phyloP scores from a whole-genome alignment of 495 filamentous ascomycete species.

The Hyaloscypha variabilis region DNA sequence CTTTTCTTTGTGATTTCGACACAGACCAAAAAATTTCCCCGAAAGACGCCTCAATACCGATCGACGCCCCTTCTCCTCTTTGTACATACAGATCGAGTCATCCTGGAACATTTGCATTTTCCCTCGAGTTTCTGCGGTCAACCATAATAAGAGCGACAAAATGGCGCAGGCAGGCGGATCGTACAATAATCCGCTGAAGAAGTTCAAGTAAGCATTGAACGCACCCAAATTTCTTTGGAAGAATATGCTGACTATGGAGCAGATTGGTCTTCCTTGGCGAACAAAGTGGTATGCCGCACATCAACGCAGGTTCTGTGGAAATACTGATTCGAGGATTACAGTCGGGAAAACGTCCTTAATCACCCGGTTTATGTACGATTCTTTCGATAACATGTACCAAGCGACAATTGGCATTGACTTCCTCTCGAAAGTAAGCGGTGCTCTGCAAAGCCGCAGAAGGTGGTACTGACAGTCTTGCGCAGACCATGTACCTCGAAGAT shows the following conservation, averaged over 20 bases:
- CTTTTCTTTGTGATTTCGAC: conserved; percentile 1
- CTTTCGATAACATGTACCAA: conserved; percentile 99
- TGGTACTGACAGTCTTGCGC: conserved; percentile 22
- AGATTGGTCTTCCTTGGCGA: conserved; percentile 97
- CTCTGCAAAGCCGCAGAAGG: conserved; percentile 3
- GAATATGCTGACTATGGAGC: conserved; percentile 22
- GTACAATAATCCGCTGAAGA: conserved; percentile 99
- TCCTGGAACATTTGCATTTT: neutral
- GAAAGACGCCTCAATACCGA: neutral
- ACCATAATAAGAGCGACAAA: conserved; percentile 41
- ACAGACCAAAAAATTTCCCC: conserved; percentile 5
- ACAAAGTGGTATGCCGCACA: conserved; percentile 81
- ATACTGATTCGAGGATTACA: conserved; percentile 39
- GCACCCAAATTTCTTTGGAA: conserved; percentile 26
- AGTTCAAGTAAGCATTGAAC: conserved; percentile 80
- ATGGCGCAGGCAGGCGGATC: conserved; percentile 62
- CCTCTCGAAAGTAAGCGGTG: conserved; percentile 78
- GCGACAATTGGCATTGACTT: conserved; percentile 99
- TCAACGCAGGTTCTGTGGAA: conserved; percentile 3
- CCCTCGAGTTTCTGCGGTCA: neutral
- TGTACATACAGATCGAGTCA: conserved; percentile 2
- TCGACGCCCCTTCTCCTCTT: neutral
- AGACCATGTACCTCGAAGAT: conserved; percentile 99
- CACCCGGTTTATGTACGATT: conserved; percentile 99
- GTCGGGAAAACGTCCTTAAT: conserved; percentile 99